Percentiles rank a stretch among this genome's conserved stretches.
Evolutionary conservation across 306 rosid genomes (phyloP).

Genomic region (Cyamopsis tetragonoloba): DNA sequence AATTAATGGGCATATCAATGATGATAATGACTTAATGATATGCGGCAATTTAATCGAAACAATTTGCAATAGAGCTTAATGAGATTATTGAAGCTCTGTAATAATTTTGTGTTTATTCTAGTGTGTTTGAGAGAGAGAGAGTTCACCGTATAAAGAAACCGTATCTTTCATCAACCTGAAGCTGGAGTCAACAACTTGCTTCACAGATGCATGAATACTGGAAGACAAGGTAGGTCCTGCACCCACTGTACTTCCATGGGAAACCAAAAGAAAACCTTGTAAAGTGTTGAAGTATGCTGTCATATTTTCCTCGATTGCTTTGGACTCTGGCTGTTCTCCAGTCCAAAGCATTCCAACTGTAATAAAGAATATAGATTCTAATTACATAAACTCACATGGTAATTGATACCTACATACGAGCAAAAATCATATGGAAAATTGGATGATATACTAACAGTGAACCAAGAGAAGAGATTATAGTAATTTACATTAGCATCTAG

Average conservation of each 20-base stretch:
- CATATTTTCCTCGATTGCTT: constrained; percentile 75
- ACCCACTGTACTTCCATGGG: constrained; percentile 63
- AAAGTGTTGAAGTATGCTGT: constrained; percentile 63
- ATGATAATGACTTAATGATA: background rate
- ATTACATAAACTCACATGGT: background rate
- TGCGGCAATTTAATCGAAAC: background rate
- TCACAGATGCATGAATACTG: constrained; percentile 52
- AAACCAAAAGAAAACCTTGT: constrained; percentile 80
- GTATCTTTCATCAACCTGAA: constrained; percentile 68
- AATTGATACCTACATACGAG: background rate
- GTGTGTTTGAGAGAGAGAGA: background rate
- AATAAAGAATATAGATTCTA: constrained; percentile 12
- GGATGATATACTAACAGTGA: too few relatives aligned
- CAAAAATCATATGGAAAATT: background rate
- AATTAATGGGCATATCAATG: background rate
- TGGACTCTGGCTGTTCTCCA: constrained; percentile 51
- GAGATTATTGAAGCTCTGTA: background rate
- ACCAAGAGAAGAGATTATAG: too few relatives aligned
- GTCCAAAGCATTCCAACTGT: constrained; percentile 95
- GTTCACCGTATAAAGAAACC: constrained; percentile 59
- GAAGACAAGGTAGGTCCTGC: constrained; percentile 83
- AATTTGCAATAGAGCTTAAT: background rate
- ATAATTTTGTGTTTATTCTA: too few relatives aligned
- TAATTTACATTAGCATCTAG: too few relatives aligned
- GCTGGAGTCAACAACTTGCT: constrained; percentile 75